These are phyloP conservation scores for Chaetomium fimeti DNA, from an alignment of 495 filamentous ascomycete species.

Conservation along the genomic window DNA sequence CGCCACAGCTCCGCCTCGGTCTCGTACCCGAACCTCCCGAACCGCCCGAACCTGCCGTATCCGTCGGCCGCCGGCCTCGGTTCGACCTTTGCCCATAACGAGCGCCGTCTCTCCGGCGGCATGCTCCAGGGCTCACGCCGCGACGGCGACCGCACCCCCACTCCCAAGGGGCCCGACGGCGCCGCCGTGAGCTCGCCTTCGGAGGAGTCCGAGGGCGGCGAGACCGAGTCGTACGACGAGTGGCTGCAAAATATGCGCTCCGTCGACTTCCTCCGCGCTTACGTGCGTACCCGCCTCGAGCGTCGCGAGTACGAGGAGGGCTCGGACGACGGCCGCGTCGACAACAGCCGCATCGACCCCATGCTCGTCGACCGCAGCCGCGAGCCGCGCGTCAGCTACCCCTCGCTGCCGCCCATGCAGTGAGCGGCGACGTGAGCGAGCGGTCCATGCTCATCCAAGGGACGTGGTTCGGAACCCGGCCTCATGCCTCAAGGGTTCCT, in stretches of 20 bases:
- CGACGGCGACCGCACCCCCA: conserved; percentile 52
- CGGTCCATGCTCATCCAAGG: background rate
- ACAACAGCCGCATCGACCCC: conserved; percentile 36
- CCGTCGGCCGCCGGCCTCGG: conserved; percentile 76
- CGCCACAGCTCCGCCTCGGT: conserved; percentile 59
- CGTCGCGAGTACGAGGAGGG: conserved; percentile 59
- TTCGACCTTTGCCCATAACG: conserved; percentile 73
- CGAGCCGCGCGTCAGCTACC: conserved; percentile 17
- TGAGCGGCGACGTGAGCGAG: background rate
- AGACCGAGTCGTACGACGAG: conserved; percentile 58
- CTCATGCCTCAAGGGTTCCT: background rate
- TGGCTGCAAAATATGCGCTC: conserved; percentile 84
- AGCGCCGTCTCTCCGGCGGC: conserved; percentile 81
- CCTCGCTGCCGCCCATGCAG: conserved; percentile 21
- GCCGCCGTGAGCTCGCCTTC: conserved; percentile 45
- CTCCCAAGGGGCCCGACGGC: conserved; percentile 48
- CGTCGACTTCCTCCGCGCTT: conserved; percentile 70
- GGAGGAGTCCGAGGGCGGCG: conserved; percentile 47
- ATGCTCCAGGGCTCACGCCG: conserved; percentile 63
- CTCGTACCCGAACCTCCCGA: conserved; percentile 76
- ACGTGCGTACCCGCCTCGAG: conserved; percentile 64
- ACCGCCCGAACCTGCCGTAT: conserved; percentile 57
- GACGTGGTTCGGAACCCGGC: background rate
- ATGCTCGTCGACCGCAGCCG: conserved; percentile 19
- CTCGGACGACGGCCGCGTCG: conserved; percentile 19